phyloP scores from a whole-genome alignment of 768 basidiomycete genomes.

The Dioszegia aurantiaca region DNA sequence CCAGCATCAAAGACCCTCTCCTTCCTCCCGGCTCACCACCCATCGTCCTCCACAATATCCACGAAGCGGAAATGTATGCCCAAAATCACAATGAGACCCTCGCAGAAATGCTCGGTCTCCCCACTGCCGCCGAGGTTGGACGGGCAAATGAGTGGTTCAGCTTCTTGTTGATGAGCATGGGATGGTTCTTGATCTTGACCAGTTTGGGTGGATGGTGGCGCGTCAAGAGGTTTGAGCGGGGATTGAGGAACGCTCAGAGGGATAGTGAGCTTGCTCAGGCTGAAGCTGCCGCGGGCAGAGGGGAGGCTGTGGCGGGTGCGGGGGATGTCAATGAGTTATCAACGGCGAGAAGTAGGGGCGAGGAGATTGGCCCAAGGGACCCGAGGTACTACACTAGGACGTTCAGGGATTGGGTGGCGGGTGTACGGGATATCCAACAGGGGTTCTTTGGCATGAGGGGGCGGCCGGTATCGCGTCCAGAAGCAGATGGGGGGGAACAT shows the following conservation, averaged over 20 bases:
- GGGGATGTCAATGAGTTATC: not conserved
- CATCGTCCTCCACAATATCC: conserved; percentile 33
- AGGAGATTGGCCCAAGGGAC: conserved; percentile 20
- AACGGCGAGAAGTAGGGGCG: not conserved
- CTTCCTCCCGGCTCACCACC: conserved; percentile 24
- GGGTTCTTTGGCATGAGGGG: conserved; percentile 43
- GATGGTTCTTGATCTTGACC: conserved; percentile 84
- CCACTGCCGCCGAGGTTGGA: conserved; percentile 47
- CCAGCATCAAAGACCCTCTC: conserved; percentile 23
- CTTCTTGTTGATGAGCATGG: conserved; percentile 86
- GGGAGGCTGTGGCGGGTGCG: conserved; percentile 13
- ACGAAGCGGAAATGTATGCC: conserved; percentile 41
- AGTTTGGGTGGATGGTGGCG: conserved; percentile 67
- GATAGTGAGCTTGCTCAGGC: conserved; percentile 40
- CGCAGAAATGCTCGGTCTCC: conserved; percentile 36
- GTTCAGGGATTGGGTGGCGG: conserved; percentile 27
- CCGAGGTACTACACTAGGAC: conserved; percentile 33
- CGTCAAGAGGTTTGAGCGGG: conserved; percentile 49
- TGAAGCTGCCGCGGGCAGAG: conserved; percentile 24
- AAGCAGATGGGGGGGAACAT: conserved; percentile 27
- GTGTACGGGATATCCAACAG: conserved; percentile 33
- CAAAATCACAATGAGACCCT: conserved; percentile 45
- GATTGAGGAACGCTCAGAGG: conserved; percentile 31
- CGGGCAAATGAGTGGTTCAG: conserved; percentile 79
- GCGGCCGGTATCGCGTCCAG: conserved; percentile 5